Conservation (phyloP, 176 grass and related monocot species). For the Echinochloa phyllopogon region DNA sequence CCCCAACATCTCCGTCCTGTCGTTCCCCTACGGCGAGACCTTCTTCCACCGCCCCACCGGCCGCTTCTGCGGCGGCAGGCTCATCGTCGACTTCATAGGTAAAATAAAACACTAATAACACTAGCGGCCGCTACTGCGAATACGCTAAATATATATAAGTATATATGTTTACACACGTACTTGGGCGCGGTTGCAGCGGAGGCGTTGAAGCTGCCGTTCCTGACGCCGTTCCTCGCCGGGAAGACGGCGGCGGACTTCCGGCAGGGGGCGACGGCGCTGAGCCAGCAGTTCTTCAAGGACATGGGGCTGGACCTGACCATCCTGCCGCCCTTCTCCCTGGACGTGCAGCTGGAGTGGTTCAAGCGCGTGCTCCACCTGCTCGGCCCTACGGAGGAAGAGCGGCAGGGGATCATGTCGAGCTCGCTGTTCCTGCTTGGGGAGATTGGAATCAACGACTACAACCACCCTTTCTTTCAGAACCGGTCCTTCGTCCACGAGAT, state of each 20-base stretch:
- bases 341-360: slow-evolving; percentile 66
- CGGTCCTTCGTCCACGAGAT: slow-evolving; percentile 36
- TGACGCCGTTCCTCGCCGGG: slow-evolving; percentile 52
- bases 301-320: slow-evolving; percentile 45
- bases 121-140: no score
- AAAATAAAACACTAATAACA: no score
- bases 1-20: neutral
- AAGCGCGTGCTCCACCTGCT: slow-evolving; percentile 44
- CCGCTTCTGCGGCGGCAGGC: slow-evolving; percentile 54
- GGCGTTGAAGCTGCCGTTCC: slow-evolving; percentile 43
- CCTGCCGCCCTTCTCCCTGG: slow-evolving; percentile 54
- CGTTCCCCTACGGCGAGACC: slow-evolving; percentile 59
- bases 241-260: slow-evolving; percentile 46
- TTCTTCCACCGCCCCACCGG: slow-evolving; percentile 64
- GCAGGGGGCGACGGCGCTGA: slow-evolving; percentile 52
- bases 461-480: slow-evolving; percentile 53
- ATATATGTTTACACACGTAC: no score
- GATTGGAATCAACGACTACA: slow-evolving; percentile 67
- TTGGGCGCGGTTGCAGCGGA: no score
- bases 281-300: slow-evolving; percentile 47
- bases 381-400: slow-evolving; percentile 26
- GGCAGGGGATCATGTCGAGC: slow-evolving; percentile 2
- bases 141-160: no score
- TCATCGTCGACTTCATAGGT: slow-evolving; percentile 66
- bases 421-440: slow-evolving; percentile 51